Conservation (phyloP, 1,284 basidiomycete genomes). For the Ceratobasidium sp. region DNA sequence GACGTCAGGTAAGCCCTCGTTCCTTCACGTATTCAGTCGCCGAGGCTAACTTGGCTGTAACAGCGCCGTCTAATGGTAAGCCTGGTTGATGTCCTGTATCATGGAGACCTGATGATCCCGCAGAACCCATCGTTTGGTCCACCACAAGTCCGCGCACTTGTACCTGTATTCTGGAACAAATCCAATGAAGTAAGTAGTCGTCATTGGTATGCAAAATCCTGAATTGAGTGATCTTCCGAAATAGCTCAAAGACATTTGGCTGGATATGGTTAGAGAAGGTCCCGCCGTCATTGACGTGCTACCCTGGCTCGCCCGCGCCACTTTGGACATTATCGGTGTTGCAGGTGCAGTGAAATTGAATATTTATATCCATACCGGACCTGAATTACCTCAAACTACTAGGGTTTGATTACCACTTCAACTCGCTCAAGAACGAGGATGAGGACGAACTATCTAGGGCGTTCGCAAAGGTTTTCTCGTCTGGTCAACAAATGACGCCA, state of each 20-base stretch:
- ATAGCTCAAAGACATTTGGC: conserved; percentile 40
- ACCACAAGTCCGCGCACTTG: conserved; percentile 39
- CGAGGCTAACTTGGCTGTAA: conserved; percentile 6
- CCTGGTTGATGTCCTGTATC: background rate
- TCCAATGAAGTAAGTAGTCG: conserved; percentile 32
- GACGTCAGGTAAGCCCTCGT: conserved; percentile 46
- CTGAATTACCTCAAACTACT: too few species aligned
- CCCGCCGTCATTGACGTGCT: conserved; percentile 39
- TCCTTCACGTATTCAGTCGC: background rate
- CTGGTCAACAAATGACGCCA: conserved; percentile 51
- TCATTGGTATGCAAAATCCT: background rate
- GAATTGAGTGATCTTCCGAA: background rate
- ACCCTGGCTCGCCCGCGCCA: conserved; percentile 40
- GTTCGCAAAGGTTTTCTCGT: conserved; percentile 11
- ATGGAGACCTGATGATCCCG: background rate
- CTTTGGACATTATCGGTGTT: too few species aligned
- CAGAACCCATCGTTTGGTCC: conserved; percentile 49
- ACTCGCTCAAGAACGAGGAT: conserved; percentile 50
- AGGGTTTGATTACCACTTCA: conserved; percentile 61
- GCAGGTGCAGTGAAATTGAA: too few species aligned
- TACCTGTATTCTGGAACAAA: conserved; percentile 45
- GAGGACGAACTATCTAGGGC: conserved; percentile 11
- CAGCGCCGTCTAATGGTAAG: conserved; percentile 36
- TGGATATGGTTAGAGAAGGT: conserved; percentile 5
- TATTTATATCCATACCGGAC: too few species aligned